Evolutionary conservation across 2,329 filamentous ascomycete species (phyloP).

Genomic region (Pestalotiopsis sp.): DNA sequence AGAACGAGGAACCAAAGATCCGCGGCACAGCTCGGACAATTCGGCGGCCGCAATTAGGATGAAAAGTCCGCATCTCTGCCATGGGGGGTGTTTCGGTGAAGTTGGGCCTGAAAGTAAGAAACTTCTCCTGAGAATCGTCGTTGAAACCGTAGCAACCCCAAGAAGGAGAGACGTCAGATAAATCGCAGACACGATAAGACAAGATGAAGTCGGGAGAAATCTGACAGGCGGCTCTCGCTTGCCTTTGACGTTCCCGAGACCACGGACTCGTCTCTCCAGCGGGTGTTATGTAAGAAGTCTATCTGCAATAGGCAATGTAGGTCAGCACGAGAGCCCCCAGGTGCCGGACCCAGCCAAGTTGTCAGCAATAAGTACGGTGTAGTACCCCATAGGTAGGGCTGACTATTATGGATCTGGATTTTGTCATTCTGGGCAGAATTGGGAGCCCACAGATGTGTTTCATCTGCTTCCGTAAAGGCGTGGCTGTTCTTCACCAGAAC

Average conservation of each 20-base stretch:
- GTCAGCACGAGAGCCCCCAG: neutral
- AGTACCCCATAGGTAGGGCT: neutral
- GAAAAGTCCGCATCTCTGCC: no score
- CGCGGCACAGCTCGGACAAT: no score
- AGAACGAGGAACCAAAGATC: no score
- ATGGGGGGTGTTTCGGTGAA: no score
- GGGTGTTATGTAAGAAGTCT: constrained; percentile 14
- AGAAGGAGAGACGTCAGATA: neutral
- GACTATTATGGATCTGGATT: neutral
- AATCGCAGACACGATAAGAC: neutral
- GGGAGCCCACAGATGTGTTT: neutral
- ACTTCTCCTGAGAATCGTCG: no score
- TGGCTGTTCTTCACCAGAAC: no score
- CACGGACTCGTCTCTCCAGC: neutral
- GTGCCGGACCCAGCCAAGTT: neutral
- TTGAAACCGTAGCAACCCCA: neutral
- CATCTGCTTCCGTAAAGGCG: neutral
- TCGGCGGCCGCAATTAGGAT: no score
- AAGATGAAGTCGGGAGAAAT: neutral
- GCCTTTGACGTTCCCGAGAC: constrained; percentile 3
- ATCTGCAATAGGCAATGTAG: constrained; percentile 9
- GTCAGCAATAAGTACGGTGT: neutral
- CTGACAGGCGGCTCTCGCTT: constrained; percentile 11
- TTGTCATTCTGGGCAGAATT: neutral
- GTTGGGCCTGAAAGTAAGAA: no score